phyloP scores from a whole-genome alignment of 306 rosid species.

The Rosa lucieae region DNA sequence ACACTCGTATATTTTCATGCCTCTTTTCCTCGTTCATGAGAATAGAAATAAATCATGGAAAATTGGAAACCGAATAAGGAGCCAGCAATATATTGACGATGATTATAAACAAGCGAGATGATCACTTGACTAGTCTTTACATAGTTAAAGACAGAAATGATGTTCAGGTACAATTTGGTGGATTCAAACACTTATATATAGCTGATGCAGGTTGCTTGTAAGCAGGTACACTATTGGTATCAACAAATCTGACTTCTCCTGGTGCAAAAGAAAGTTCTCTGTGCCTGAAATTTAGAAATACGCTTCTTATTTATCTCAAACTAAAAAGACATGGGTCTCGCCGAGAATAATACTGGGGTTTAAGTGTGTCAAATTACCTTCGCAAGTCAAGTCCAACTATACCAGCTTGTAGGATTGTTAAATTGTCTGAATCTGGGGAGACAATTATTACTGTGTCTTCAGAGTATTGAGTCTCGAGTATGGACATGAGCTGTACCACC shows the following conservation, averaged over 20 bases:
- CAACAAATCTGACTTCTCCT: constrained; percentile 92
- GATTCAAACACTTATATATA: constrained; percentile 75
- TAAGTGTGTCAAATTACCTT: constrained; percentile 45
- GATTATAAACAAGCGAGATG: neutral
- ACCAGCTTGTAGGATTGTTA: constrained; percentile 86
- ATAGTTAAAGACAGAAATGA: neutral
- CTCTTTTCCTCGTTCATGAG: neutral
- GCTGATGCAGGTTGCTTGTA: constrained; percentile 91
- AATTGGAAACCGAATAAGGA: neutral
- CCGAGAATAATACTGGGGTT: neutral
- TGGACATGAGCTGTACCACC: constrained; percentile 90
- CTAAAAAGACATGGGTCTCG: neutral
- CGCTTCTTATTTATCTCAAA: neutral
- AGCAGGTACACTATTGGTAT: constrained; percentile 65
- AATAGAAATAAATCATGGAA: neutral
- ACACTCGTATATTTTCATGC: neutral
- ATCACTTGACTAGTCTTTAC: neutral
- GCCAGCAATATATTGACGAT: neutral
- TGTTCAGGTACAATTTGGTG: constrained; percentile 67
- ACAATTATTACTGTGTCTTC: constrained; percentile 80
- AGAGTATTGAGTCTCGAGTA: constrained; percentile 83
- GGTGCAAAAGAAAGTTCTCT: constrained; percentile 78
- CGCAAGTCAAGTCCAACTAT: constrained; percentile 78
- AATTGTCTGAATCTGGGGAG: constrained; percentile 92
- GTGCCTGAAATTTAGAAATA: constrained; percentile 59